Conservation (phyloP, 208 protist species). For the Acanthamoeba quina region DNA sequence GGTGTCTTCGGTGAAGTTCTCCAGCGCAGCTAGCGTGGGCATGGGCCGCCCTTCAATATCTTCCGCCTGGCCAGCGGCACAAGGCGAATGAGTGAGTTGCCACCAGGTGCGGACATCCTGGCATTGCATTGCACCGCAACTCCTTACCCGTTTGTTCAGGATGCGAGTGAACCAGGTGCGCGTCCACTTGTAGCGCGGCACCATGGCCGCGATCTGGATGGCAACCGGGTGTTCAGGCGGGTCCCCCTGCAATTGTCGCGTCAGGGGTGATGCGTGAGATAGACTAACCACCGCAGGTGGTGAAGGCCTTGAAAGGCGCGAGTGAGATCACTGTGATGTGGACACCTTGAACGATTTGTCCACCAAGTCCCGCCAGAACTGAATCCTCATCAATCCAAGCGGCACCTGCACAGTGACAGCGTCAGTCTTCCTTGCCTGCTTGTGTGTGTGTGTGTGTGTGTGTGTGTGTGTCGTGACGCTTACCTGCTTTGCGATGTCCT, state of each 20-base stretch:
- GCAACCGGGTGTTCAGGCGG: constrained; percentile 44
- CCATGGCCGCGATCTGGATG: neutral
- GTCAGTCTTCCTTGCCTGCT: neutral
- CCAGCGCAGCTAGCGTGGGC: constrained; percentile 39
- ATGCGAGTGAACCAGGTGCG: constrained; percentile 61
- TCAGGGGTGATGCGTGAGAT: too few species aligned
- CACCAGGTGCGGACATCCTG: neutral
- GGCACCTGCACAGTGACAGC: neutral
- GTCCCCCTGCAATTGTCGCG: neutral
- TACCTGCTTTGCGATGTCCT: constrained; percentile 62
- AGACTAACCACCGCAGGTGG: neutral
- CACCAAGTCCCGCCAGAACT: constrained; percentile 60
- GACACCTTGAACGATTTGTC: constrained; percentile 9
- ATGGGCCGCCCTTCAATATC: constrained; percentile 39
- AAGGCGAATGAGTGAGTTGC: neutral
- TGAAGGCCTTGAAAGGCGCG: too few species aligned
- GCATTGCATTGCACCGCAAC: neutral
- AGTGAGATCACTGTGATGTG: neutral
- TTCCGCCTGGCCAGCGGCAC: neutral
- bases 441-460: neutral
- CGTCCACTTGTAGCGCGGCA: constrained; percentile 16
- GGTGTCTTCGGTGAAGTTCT: constrained; percentile 67
- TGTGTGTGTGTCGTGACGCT: neutral
- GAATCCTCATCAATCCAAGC: neutral
- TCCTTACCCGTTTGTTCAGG: constrained; percentile 33